Evolutionary conservation across 139 green algal species (phyloP).

Genomic region (Asterochloris erici): DNA sequence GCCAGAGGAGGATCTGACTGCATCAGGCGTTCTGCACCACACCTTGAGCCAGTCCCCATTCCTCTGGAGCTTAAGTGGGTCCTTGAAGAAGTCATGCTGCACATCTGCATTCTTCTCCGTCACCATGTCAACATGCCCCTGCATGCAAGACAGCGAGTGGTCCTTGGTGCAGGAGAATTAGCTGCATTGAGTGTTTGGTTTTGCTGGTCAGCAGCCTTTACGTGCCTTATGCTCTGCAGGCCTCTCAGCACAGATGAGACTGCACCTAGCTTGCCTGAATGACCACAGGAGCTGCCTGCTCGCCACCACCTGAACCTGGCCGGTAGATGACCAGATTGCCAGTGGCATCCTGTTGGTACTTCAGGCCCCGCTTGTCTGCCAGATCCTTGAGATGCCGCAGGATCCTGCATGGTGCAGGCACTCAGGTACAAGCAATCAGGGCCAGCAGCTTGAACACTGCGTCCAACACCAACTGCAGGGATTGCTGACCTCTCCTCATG

Average conservation of each 20-base stretch:
- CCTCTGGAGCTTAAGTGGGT: conserved; percentile 45
- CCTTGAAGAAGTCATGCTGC: conserved; percentile 57
- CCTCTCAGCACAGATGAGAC: background rate
- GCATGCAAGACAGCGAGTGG: background rate
- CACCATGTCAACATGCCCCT: conserved; percentile 75
- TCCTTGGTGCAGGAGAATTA: background rate
- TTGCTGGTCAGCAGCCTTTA: too few relatives aligned
- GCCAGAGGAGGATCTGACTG: background rate
- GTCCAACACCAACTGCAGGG: background rate
- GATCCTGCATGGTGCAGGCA: conserved; percentile 31
- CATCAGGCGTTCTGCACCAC: background rate
- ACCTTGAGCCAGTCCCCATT: conserved; percentile 63
- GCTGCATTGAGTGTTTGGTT: too few relatives aligned
- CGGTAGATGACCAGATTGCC: conserved; percentile 71
- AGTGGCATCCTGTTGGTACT: conserved; percentile 53
- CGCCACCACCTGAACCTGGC: conserved; percentile 53
- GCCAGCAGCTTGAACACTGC: background rate
- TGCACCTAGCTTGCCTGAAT: conserved; percentile 44
- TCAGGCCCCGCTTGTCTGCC: conserved; percentile 44
- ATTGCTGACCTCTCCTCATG: conserved; percentile 48
- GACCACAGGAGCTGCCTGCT: conserved; percentile 55
- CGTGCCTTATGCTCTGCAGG: too few relatives aligned
- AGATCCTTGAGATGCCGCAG: conserved; percentile 63
- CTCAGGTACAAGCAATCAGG: background rate
- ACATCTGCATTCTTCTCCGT: conserved; percentile 58